Evolutionary conservation across 225 moss, liverwort and hornwort genomes (phyloP), one percentile per base, ranked within the genome.

Genomic region (Asterella californica): DNA sequence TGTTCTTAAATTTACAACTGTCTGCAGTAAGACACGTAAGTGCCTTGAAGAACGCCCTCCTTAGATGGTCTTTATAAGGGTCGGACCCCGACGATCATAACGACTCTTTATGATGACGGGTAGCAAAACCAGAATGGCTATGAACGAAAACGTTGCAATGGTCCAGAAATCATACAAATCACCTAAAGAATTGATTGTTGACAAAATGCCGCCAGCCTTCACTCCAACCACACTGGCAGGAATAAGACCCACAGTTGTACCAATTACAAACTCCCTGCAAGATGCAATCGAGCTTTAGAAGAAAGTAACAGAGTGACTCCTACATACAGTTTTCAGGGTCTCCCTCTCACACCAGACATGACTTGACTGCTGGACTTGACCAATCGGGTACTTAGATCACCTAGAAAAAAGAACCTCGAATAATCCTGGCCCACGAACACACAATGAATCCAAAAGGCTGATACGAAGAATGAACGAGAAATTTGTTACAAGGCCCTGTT

Each of bases 101-200:
- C 90, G 80, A 62, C 80, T 79, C 69, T 90, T 90, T 72, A 88
- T 49, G 15, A 86, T 52, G 9, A 90, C 86, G 74, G 90, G 90
- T 78, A 90, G 72, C 72, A 90, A 75, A 48, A 86, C 88, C 67
- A 90, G 78, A 57, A 90, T 27, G 34, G 90, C 90, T 67, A 90
- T 90, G 27, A 88, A 52, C 25, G 81, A 88, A 67, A 90, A 83
- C n/a, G 90, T 90, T 63, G 81, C 78, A 66, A 90, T 86, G 54
- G 88, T 88, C 84, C 84, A 78, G 37, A 86, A 84, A 83, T 90
- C 88, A 79, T 90, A 90, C 53, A 90, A 72, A 76, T 90, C 90
- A 79, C 80, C 72, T 70, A 90, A 73, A 34, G 86, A 90, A 81
- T 88, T 84, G 63, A 90, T 88, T 15, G 30, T 83, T n/a, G 90